Evolutionary conservation across 2,329 filamentous ascomycete genomes (phyloP).

Genomic region (Microsporum canis): DNA sequence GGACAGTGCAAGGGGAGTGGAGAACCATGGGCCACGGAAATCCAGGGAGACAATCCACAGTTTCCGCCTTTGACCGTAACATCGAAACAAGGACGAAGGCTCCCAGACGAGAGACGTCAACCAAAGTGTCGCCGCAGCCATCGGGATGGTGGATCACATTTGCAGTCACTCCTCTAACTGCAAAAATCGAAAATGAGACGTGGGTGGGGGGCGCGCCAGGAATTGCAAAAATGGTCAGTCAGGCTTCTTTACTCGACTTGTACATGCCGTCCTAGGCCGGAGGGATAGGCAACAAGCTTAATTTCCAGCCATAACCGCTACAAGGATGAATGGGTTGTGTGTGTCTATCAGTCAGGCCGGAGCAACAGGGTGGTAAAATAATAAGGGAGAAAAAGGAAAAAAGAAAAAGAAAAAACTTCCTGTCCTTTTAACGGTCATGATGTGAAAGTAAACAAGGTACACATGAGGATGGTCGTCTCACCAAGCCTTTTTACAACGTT

Average conservation of each 20-base stretch:
- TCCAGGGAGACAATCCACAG: constrained; percentile 1
- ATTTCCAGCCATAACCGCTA: constrained; percentile 5
- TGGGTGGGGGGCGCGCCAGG: neutral
- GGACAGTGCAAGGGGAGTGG: constrained; percentile 2
- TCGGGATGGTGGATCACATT: constrained; percentile 1
- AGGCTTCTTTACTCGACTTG: neutral
- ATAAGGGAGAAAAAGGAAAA: neutral
- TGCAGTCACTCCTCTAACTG: neutral
- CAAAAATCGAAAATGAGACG: neutral
- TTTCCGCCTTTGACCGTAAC: constrained; percentile 4
- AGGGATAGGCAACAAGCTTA: neutral
- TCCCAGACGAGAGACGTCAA: neutral
- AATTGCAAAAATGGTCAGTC: neutral
- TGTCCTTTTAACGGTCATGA: neutral
- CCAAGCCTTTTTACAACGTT: neutral
- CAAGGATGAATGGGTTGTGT: neutral
- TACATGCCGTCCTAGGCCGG: constrained; percentile 3
- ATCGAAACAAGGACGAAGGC: constrained; percentile 2
- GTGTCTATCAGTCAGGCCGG: neutral
- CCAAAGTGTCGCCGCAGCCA: neutral
- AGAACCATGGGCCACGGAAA: constrained; percentile 5
- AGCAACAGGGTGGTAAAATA: neutral
- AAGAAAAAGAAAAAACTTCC: neutral
- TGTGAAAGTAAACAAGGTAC: neutral
- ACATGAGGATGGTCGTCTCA: neutral